Base-by-base conservation (phyloP, 2,329 filamentous ascomycete genomes). In the Tolypocladium guangdongense region DNA sequence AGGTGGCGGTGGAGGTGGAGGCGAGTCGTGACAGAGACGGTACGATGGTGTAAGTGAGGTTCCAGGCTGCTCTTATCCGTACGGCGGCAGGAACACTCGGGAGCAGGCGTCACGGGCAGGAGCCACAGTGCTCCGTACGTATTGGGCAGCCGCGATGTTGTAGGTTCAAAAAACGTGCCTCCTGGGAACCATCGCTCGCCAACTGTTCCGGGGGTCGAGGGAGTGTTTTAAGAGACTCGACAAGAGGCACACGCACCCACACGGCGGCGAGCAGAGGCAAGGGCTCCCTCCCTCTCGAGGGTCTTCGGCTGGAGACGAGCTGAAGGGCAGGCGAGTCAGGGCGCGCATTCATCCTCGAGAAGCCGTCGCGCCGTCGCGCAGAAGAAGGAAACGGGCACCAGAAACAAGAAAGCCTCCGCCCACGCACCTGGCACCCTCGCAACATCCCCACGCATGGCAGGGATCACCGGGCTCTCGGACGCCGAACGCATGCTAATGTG, bases 381-480 rank as follows among this genome's bases (percentile, higher is more conserved):
- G 18, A 35, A 52, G 22, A 45, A 49, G 32, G 22, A 36, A 49
- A 49, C 30, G n/a, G n/a, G 46, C 18, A n/a, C 10, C 43, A 46
- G 43, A 49, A 49, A 36, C 46, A 49, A 49, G n/a, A 49, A 45
- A 46, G 2, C 43, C 16, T 32, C 43, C 18, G 43, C 27, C 41
- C 47, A 27, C 14, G n/a, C 20, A 27, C 41, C 50, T 35, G 38
- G 50, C 39, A 46, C 32, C 50, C 47, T 49, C 47, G 46, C 46
- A 35, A 33, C n/a, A n/a, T n/a, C n/a, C n/a, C n/a, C n/a, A n/a
- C n/a, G n/a, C n/a, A 52, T 35, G 43, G 8, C 51, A 52, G 51
- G 51, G 51, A 37, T 46, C 22, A 37, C 51, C 35, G 51, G 41
- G 51, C 51, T 48, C 51, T 52, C 51, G 51, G 51, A 52, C 51